A percentile compares a stretch with the other conserved stretches of the same genome.
These are phyloP conservation scores for Trifolium dubium DNA, from an alignment of 306 rosid genomes.

Conservation along the genomic window DNA sequence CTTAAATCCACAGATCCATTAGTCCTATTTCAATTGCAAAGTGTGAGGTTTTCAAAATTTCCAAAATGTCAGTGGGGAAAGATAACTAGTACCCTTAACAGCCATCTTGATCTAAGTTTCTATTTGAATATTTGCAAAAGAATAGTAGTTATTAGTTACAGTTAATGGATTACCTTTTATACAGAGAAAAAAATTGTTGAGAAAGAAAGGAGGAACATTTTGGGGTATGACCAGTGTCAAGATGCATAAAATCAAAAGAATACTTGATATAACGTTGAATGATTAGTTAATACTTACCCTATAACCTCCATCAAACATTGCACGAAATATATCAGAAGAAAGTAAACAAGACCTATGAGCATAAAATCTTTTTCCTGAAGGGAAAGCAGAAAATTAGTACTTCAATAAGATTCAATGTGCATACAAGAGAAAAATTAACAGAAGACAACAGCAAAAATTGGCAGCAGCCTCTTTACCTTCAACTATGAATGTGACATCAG, in stretches of 20 bases:
- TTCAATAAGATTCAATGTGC: not conserved
- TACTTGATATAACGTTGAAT: slow-evolving; percentile 10
- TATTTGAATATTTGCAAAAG: not conserved
- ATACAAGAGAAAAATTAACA: not conserved
- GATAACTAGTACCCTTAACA: not conserved
- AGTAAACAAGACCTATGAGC: slow-evolving; percentile 83
- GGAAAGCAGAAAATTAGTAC: slow-evolving; percentile 26
- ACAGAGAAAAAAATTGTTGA: not conserved
- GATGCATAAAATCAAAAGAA: not conserved
- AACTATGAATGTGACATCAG: slow-evolving; percentile 87
- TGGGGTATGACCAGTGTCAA: not conserved
- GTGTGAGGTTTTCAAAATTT: not conserved
- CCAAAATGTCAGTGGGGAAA: not conserved
- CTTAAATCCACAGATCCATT: not conserved
- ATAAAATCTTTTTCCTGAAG: slow-evolving; percentile 74
- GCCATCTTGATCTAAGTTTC: not conserved
- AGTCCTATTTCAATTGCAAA: slow-evolving; percentile 3
- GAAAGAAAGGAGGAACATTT: not conserved
- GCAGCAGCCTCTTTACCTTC: slow-evolving; percentile 62
- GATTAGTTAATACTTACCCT: slow-evolving; percentile 61
- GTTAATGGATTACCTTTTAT: not conserved
- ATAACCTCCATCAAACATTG: slow-evolving; percentile 94
- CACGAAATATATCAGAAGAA: slow-evolving; percentile 85
- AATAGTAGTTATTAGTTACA: not conserved
- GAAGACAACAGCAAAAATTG: not conserved